Evolutionary conservation across 805 yeast species (phyloP).

Genomic region (Zygotorulaspora sp.): DNA sequence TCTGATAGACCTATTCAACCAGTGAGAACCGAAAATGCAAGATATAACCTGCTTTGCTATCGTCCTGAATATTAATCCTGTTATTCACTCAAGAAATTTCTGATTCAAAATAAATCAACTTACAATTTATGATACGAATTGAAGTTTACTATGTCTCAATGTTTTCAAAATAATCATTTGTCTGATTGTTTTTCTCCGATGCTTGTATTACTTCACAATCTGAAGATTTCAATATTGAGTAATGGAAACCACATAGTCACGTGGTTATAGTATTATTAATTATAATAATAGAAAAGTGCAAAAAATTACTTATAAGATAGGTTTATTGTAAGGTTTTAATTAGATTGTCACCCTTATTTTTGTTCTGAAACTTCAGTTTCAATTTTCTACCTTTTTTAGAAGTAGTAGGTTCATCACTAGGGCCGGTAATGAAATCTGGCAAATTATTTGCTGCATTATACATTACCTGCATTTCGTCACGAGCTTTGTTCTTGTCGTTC

Average conservation of each 20-base stretch:
- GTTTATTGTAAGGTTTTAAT: not conserved
- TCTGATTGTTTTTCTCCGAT: not conserved
- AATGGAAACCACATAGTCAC: not conserved
- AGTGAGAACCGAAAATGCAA: too few species aligned
- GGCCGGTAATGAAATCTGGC: constrained; percentile 15
- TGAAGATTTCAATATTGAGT: not conserved
- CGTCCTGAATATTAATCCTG: too few species aligned
- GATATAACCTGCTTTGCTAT: too few species aligned
- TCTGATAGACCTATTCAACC: too few species aligned
- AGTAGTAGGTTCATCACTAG: constrained; percentile 3
- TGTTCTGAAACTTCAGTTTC: constrained; percentile 18
- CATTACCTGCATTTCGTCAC: constrained; percentile 14
- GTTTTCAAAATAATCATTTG: too few species aligned
- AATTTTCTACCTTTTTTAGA: constrained; percentile 19
- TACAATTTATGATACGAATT: too few species aligned
- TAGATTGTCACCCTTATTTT: constrained; percentile 1
- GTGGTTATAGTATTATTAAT: not conserved
- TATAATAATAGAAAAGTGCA: not conserved
- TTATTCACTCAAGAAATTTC: too few species aligned
- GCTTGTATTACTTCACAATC: not conserved
- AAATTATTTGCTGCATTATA: constrained; percentile 19
- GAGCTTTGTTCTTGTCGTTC: constrained; percentile 9
- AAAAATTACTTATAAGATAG: not conserved
- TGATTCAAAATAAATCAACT: too few species aligned
- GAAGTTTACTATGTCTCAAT: too few species aligned